Evolutionary conservation across 2,329 filamentous ascomycete species (phyloP), one percentile per base, ranked within the genome.

Genomic region (Xylariaceae sp.): DNA sequence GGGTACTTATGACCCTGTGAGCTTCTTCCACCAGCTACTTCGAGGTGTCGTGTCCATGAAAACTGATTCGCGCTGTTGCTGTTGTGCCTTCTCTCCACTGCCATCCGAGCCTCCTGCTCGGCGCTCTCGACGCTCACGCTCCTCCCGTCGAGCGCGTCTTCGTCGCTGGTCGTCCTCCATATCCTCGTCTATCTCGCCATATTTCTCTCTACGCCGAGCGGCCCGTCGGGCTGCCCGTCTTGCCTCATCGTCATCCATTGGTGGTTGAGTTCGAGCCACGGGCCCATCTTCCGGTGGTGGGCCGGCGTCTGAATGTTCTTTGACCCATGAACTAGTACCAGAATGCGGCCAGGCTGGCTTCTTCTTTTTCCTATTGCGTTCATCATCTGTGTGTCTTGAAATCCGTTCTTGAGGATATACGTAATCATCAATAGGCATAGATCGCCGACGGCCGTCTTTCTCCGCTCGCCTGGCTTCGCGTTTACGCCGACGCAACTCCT

Each of bases 301-400:
- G 2, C 77, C 77, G 3, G 79, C 79, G 54, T 82, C 80, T 2
- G 75, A 78, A 54, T 82, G 75, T 11, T 83, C 79, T 62, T 82
- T 82, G 4, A 83, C 80, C 81, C 81, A 84, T 0, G 79, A 83
- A 7, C 77, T 79, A 0, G 80, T 83, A 21, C 80, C 80, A 6
- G 76, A 82, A 58, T 82, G 77, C 16, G 80, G 80, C 80, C 80
- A 83, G 8, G 68, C 68, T 7, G 71, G 65, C 20, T 48, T 37
- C 25, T 66, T 58, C 49, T 47, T 61, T 48, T 44, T 59, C 51
- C 46, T 57, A 32, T 43, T 35, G 19, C 51, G 60, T 42, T 64
- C 69, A 22, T 59, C 67, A 37, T 68, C 70, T 44, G 52, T 53
- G 45, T 65, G 54, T 29, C 55, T 55, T 7, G 56, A 67, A 64